Evolutionary conservation across 169 alveolate genomes (phyloP).

Genomic region (Plasmodium relictum): DNA sequence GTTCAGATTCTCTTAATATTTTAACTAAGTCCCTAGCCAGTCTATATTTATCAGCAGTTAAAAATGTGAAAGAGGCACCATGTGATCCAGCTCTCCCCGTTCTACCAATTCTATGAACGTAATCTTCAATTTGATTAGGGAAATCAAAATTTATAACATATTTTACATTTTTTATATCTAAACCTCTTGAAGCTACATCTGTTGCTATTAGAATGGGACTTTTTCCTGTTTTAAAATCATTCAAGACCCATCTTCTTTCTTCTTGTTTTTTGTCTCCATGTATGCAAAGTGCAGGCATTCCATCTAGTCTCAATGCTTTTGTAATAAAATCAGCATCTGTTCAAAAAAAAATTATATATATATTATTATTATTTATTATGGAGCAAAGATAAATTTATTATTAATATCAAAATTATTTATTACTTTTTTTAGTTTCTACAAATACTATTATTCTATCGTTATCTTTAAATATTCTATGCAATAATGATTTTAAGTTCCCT

Average conservation of each 20-base stretch:
- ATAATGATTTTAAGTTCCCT: slow-evolving; percentile 33
- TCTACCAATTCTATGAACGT: slow-evolving; percentile 98
- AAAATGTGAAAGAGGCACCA: slow-evolving; percentile 94
- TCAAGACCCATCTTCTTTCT: slow-evolving; percentile 94
- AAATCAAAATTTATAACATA: slow-evolving; percentile 98
- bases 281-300: slow-evolving; percentile 95
- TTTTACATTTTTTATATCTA: slow-evolving; percentile 97
- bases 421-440: slow-evolving; percentile 81
- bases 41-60: slow-evolving; percentile 93
- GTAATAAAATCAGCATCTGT: slow-evolving; percentile 90
- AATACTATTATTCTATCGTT: slow-evolving; percentile 77
- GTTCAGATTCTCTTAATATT: slow-evolving; percentile 94
- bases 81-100: slow-evolving; percentile 97
- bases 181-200: slow-evolving; percentile 99
- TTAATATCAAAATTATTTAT: neutral
- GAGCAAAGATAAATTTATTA: too few species aligned
- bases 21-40: slow-evolving; percentile 95
- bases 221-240: slow-evolving; percentile 95
- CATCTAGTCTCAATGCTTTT: slow-evolving; percentile 92
- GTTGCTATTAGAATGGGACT: slow-evolving; percentile 99
- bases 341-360: slow-evolving; percentile 1
- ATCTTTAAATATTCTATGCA: slow-evolving; percentile 63
- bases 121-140: slow-evolving; percentile 98
- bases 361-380: neutral
- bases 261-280: slow-evolving; percentile 99